These are phyloP conservation scores for Alternaria arborescens DNA, from an alignment of 2,329 filamentous ascomycete species.

Conservation along the genomic window DNA sequence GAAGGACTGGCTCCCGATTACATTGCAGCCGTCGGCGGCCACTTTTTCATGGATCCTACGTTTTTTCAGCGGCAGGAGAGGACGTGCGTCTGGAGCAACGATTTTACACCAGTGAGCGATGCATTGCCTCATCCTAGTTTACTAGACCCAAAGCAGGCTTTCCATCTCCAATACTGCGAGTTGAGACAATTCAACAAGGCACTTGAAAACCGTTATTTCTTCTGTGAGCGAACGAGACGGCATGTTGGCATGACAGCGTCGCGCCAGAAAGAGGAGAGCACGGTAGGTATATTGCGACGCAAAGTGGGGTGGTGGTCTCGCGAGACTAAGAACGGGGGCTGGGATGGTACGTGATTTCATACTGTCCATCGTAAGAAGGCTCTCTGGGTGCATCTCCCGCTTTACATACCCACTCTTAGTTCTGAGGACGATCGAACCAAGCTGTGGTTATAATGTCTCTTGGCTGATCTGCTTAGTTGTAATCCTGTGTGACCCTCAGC, in stretches of 20 bases:
- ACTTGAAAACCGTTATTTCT: slow-evolving; percentile 35
- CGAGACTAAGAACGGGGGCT: slow-evolving; percentile 30
- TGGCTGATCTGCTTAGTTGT: slow-evolving; percentile 31
- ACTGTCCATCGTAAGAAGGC: background rate
- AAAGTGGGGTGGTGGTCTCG: slow-evolving; percentile 45
- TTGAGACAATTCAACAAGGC: slow-evolving; percentile 42
- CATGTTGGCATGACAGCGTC: slow-evolving; percentile 47
- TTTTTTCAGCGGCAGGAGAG: slow-evolving; percentile 47
- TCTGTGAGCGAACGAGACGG: slow-evolving; percentile 39
- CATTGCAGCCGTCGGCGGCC: slow-evolving; percentile 37
- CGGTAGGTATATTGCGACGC: slow-evolving; percentile 41
- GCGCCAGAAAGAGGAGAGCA: slow-evolving; percentile 32
- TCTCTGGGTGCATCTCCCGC: background rate
- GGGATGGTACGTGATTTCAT: slow-evolving; percentile 40
- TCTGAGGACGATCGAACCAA: background rate
- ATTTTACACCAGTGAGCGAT: slow-evolving; percentile 47
- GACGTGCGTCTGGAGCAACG: slow-evolving; percentile 47
- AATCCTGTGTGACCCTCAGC: slow-evolving; percentile 45
- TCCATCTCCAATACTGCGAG: slow-evolving; percentile 48
- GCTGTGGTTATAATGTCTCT: fast-evolving
- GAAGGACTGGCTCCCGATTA: slow-evolving; percentile 45
- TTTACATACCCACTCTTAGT: no score
- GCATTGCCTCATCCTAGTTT: slow-evolving; percentile 43
- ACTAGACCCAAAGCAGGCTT: slow-evolving; percentile 35
- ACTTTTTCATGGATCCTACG: slow-evolving; percentile 47